Base-by-base conservation (phyloP, 2,329 filamentous ascomycete species). In the Diaporthe capsici region DNA sequence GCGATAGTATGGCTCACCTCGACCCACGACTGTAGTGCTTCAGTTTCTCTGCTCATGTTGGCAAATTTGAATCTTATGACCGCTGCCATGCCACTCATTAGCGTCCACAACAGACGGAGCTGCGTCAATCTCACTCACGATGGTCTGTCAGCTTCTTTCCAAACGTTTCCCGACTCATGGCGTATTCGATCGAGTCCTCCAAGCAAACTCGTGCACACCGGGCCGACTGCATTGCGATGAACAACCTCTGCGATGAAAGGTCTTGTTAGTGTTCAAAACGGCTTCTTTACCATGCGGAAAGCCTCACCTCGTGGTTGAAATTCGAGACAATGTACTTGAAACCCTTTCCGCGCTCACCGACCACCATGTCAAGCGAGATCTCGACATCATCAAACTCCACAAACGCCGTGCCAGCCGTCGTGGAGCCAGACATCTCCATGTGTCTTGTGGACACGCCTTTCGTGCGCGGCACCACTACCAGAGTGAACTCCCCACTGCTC, bases 371-470 rank as follows among this genome's bases (percentile, higher is more conserved):
- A 0, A 84, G 82, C 0, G 89, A 88, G 1, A 91, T 89, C n/a
- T 82, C 78, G 5, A 90, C 88, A 74, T 90, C 84, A 74, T 90
- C 88, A 63, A 90, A 84, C 42, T 87, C 86, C 72, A 90, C 84
- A 72, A 87, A 90, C 4, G 87, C 89, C 9, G 88, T 85, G 81
- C 90, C 90, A 55, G 90, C 91, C 15, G 89, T 90, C 78, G 90
- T 88, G 15, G 92, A 90, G 7, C 91, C 91, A 28, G 88, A 90
- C 78, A 93, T 92, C 63, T 87, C 82, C 82, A 92, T 91, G 51
- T 84, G 86, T 28, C 89, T 83, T 49, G 85, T 85, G 3, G 84
- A 83, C 22, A 91, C 82, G 34, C 90, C 90, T 20, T 84, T 81
- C 1, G 83, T 81, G 17, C 87, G 82, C 0, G 89, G 87, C 28